A percentile compares a stretch with the other conserved stretches of the same genome.
Conservation (phyloP, 2,329 filamentous ascomycete species). For the Hymenoscyphus occultus region DNA sequence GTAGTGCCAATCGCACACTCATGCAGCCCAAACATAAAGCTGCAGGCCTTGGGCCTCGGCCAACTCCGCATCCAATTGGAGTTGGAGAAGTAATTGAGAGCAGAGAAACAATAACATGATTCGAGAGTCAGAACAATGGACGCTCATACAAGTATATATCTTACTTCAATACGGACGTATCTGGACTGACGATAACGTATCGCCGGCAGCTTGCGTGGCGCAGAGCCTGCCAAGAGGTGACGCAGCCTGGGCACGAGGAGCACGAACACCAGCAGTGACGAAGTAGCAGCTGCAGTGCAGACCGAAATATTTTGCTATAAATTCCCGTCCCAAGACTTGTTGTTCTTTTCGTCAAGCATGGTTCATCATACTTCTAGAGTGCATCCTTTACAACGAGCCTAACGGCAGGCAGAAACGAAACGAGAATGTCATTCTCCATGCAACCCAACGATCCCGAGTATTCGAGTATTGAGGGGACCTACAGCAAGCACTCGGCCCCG, state of each 20-base stretch:
- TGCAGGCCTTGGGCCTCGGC: neutral
- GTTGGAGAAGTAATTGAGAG: neutral
- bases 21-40: neutral
- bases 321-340: neutral
- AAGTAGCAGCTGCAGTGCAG: neutral
- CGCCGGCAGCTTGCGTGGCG: slow-evolving; percentile 1
- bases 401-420: slow-evolving; percentile 1
- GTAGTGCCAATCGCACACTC: neutral
- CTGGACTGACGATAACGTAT: neutral
- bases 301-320: neutral
- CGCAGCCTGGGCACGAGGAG: neutral
- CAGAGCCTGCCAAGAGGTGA: neutral
- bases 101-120: neutral
- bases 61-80: neutral
- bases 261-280: neutral
- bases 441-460: neutral
- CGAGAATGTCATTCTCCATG: neutral
- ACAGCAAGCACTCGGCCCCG: neutral
- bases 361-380: neutral
- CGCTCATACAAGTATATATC: neutral
- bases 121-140: neutral
- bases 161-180: neutral
- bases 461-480: neutral
- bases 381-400: neutral
- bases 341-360: neutral